phyloP scores from a whole-genome alignment of 2,329 filamentous ascomycete species.

The Fusarium newnesense region DNA sequence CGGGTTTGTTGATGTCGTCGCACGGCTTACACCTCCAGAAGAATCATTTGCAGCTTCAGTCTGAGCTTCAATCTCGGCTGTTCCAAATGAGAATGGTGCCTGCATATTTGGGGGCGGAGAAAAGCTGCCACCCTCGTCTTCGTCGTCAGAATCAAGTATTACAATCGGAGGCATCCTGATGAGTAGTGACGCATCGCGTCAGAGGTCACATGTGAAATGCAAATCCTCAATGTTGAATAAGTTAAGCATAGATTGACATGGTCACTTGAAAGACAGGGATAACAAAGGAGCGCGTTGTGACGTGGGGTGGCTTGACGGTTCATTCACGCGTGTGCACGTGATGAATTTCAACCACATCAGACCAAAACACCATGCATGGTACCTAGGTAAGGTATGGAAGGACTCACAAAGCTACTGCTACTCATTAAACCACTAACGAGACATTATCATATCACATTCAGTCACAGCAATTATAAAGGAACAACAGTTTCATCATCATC shows the following conservation, averaged over 20 bases:
- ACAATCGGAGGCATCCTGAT: slow-evolving; percentile 40
- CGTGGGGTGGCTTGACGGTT: slow-evolving; percentile 7
- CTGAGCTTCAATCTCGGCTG: slow-evolving; percentile 9
- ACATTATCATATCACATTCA: background rate
- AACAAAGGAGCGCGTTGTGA: slow-evolving; percentile 25
- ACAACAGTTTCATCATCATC: slow-evolving; percentile 34
- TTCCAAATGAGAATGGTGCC: background rate
- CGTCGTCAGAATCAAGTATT: slow-evolving; percentile 54
- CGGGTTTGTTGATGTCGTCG: slow-evolving; percentile 58
- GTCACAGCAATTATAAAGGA: background rate
- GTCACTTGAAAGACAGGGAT: slow-evolving; percentile 2
- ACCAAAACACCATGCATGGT: background rate
- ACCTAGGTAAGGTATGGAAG: too few species aligned
- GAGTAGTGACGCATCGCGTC: slow-evolving; percentile 5
- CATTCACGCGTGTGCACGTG: slow-evolving; percentile 38
- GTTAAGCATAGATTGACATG: slow-evolving; percentile 6
- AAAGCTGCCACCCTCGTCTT: slow-evolving; percentile 49
- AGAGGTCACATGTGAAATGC: background rate
- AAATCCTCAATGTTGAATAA: background rate
- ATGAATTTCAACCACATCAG: background rate
- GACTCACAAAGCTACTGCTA: background rate
- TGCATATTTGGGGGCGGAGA: slow-evolving; percentile 28
- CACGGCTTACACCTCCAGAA: slow-evolving; percentile 43
- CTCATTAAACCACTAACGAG: background rate
- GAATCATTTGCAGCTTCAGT: slow-evolving; percentile 28